These are phyloP conservation scores for Prorocentrum cordatum DNA, from an alignment of 169 alveolate species.

Conservation along the genomic window DNA sequence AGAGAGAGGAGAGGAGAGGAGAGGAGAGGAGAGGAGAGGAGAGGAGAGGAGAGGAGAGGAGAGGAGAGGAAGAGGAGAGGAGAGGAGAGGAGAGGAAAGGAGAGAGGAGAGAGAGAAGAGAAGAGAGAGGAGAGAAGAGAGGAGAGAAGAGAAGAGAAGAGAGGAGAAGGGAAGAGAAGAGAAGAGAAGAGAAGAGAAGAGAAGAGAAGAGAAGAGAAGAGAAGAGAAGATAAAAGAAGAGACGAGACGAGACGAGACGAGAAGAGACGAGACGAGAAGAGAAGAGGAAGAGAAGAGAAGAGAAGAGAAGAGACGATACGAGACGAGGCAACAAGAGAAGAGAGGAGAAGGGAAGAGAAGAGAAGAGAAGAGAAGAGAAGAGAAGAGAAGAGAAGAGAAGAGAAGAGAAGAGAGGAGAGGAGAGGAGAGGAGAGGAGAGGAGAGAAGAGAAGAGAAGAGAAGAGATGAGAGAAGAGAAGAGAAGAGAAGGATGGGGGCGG, in stretches of 20 bases:
- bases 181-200: background rate
- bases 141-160: background rate
- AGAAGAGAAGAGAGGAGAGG: too few relatives aligned
- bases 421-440: too few relatives aligned
- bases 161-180: background rate
- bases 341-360: too few relatives aligned
- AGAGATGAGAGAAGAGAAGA: too few relatives aligned
- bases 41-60: background rate
- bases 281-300: too few relatives aligned
- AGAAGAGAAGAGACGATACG: too few relatives aligned
- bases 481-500: too few relatives aligned
- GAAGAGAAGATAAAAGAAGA: background rate
- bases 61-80: background rate
- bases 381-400: too few relatives aligned
- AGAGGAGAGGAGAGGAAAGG: background rate
- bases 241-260: background rate
- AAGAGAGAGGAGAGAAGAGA: background rate
- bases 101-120: background rate
- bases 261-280: background rate
- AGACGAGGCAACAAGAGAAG: too few relatives aligned
- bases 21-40: background rate
- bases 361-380: too few relatives aligned
- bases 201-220: background rate
- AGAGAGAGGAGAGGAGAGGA: background rate
- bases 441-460: too few relatives aligned